Conservation (phyloP, 129 eudicot genomes). For the Erigeron canadensis region DNA sequence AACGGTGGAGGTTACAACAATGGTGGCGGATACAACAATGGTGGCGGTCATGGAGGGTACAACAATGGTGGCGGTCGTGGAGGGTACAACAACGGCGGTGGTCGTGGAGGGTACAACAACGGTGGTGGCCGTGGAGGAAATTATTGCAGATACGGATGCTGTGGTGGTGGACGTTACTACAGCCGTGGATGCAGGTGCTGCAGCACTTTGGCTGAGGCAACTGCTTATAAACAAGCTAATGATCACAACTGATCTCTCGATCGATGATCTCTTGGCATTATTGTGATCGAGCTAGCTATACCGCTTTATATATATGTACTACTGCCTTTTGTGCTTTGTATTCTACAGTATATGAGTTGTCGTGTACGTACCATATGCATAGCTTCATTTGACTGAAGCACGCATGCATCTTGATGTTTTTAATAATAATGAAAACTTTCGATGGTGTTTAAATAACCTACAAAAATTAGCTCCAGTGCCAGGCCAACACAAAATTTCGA, state of each 20-base stretch:
- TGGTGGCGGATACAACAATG: conserved; percentile 2
- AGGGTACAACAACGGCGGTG: neutral
- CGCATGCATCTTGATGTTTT: no score
- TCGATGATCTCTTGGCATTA: no score
- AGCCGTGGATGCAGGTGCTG: conserved; percentile 33
- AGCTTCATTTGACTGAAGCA: no score
- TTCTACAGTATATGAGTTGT: no score
- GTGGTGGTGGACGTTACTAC: conserved; percentile 28
- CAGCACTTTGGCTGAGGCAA: conserved; percentile 30
- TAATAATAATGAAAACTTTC: no score
- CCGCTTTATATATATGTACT: no score
- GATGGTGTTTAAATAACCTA: no score
- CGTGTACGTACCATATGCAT: no score
- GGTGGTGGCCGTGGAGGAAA: neutral
- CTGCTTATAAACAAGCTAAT: conserved; percentile 30
- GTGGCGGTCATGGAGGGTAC: conserved; percentile 17
- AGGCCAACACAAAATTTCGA: no score
- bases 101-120: neutral
- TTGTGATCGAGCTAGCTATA: neutral
- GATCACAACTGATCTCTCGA: conserved; percentile 36
- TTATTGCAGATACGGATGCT: conserved; percentile 29
- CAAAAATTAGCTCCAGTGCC: no score
- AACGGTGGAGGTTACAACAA: conserved; percentile 23
- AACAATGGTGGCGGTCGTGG: conserved; percentile 20
- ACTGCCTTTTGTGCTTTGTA: no score